Conservation (phyloP, 2,329 filamentous ascomycete species). For the Chaetomium globosum region DNA sequence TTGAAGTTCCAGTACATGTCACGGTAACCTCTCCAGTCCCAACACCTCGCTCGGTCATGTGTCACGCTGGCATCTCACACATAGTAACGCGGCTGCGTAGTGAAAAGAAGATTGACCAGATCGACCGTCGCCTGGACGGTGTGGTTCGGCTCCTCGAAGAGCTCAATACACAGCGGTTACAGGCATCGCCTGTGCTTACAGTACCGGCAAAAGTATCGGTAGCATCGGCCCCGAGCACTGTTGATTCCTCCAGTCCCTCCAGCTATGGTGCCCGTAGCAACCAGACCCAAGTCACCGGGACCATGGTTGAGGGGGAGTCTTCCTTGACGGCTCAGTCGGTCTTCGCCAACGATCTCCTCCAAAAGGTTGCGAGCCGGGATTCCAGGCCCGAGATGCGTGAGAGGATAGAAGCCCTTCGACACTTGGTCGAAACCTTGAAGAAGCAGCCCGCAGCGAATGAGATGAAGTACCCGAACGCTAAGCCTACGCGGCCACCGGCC, state of each 20-base stretch:
- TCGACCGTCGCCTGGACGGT: conserved; percentile 44
- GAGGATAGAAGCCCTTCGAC: conserved; percentile 43
- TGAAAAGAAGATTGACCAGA: conserved; percentile 46
- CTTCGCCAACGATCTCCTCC: conserved; percentile 51
- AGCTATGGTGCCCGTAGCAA: conserved; percentile 29
- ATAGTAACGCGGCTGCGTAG: conserved; percentile 29
- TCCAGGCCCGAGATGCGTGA: conserved; percentile 42
- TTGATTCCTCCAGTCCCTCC: conserved; percentile 28
- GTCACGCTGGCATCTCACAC: neutral
- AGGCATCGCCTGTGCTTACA: neutral
- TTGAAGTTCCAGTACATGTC: neutral
- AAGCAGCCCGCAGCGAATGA: conserved; percentile 37
- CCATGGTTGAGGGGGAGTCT: conserved; percentile 49
- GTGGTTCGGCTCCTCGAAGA: conserved; percentile 43
- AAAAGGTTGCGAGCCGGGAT: conserved; percentile 42
- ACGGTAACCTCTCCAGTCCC: neutral
- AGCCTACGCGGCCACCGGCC: conserved; percentile 1
- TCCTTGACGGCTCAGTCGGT: conserved; percentile 51
- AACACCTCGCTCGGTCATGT: neutral
- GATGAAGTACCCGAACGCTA: conserved; percentile 37
- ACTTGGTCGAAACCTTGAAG: conserved; percentile 39
- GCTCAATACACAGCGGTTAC: conserved; percentile 35
- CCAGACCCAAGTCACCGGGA: conserved; percentile 35
- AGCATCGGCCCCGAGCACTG: neutral
- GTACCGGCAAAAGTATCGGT: neutral